A percentile compares a stretch with the other conserved stretches of the same genome.
phyloP scores from a whole-genome alignment of 257 asterid genomes.

The Solanum piurae region DNA sequence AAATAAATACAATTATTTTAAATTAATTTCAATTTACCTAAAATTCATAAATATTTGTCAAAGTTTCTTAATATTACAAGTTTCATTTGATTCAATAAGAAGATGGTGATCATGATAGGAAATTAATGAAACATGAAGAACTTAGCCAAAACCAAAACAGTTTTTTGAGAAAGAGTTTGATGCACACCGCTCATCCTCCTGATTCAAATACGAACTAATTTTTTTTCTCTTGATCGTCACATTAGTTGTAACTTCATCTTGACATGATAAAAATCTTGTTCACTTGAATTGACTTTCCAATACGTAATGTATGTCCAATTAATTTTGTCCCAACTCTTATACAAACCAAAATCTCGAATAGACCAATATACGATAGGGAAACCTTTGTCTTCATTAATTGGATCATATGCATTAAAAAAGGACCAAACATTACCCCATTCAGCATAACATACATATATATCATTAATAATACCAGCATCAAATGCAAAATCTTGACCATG shows the following conservation, averaged over 20 bases:
- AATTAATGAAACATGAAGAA: background rate
- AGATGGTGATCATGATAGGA: background rate
- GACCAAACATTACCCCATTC: background rate
- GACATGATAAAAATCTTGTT: background rate
- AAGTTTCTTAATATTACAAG: no score
- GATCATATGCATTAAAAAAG: background rate
- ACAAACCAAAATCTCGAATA: background rate
- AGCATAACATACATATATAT: background rate
- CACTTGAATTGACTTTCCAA: background rate
- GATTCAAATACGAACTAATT: background rate
- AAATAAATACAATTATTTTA: no score
- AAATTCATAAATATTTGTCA: background rate
- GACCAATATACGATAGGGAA: background rate
- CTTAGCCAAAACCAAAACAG: background rate
- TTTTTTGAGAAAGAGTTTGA: background rate
- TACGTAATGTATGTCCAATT: background rate
- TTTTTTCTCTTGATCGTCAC: background rate
- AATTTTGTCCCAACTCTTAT: background rate
- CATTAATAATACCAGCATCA: background rate
- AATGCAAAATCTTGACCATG: background rate
- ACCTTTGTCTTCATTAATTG: background rate
- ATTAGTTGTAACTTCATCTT: background rate
- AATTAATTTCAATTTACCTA: no score
- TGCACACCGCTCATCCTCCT: background rate
- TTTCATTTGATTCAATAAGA: no score